Percentiles rank a stretch among this genome's conserved stretches.
These are phyloP conservation scores for Xenosphaeropsis pyriputrescens DNA, from an alignment of 2,329 filamentous ascomycete species.

Conservation along the genomic window DNA sequence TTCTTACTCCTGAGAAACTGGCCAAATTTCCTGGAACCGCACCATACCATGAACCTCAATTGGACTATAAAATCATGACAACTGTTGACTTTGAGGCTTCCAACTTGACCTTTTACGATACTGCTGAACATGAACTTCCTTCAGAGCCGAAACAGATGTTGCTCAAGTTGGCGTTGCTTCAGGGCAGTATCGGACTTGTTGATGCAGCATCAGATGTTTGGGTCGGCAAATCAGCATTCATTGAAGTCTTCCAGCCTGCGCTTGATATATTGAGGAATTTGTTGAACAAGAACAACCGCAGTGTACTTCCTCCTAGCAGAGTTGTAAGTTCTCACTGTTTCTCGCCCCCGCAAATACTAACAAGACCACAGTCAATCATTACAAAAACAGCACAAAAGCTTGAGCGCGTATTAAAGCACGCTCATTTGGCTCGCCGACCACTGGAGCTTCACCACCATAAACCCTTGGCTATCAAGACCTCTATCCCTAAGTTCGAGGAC, in stretches of 20 bases:
- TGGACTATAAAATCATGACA: conserved; percentile 32
- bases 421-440: conserved; percentile 56
- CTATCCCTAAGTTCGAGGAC: conserved; percentile 92
- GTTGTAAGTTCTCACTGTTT: conserved; percentile 8
- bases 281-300: conserved; percentile 31
- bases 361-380: conserved; percentile 8
- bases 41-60: conserved; percentile 41
- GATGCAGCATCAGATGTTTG: conserved; percentile 58
- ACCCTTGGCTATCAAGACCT: conserved; percentile 74
- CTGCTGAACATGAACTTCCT: conserved; percentile 19
- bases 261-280: conserved; percentile 46
- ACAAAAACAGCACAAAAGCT: conserved; percentile 23
- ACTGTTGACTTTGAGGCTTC: conserved; percentile 26
- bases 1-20: conserved; percentile 42
- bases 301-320: conserved; percentile 28
- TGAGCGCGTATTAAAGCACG: conserved; percentile 38
- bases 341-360: conserved; percentile 5
- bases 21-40: conserved; percentile 36
- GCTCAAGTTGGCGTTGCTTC: conserved; percentile 43
- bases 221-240: conserved; percentile 58
- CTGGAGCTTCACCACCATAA: conserved; percentile 81
- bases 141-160: conserved; percentile 9
- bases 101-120: conserved; percentile 45
- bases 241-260: conserved; percentile 61
- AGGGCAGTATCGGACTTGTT: conserved; percentile 50